Evolutionary conservation across 1,284 basidiomycete genomes (phyloP).

Genomic region (Moesziomyces globuligerus): DNA sequence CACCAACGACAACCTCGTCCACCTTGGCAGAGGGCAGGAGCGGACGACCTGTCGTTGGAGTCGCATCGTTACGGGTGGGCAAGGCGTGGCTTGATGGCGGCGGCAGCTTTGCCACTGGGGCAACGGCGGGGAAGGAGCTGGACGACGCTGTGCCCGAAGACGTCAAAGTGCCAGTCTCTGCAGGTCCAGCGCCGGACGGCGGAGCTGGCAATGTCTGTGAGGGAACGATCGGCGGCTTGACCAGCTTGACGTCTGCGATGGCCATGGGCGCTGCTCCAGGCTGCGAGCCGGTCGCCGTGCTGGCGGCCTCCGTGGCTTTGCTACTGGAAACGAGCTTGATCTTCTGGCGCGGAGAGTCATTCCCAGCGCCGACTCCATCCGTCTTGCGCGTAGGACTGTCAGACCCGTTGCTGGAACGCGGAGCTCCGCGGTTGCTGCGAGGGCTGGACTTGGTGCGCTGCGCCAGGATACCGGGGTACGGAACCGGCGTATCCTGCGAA

Average conservation of each 20-base stretch:
- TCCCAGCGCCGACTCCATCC: constrained; percentile 5
- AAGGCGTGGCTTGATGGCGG: constrained; percentile 34
- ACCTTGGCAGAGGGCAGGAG: constrained; percentile 21
- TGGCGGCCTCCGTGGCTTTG: constrained; percentile 10
- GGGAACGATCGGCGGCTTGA: constrained; percentile 19
- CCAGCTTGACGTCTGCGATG: constrained; percentile 1
- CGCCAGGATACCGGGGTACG: constrained; percentile 27
- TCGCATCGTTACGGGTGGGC: constrained; percentile 4
- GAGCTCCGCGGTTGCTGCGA: constrained; percentile 5
- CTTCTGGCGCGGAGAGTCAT: constrained; percentile 27
- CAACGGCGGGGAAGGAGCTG: constrained; percentile 6
- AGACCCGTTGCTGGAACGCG: constrained; percentile 15
- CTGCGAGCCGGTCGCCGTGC: constrained; percentile 1
- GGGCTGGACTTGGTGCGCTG: constrained; percentile 28
- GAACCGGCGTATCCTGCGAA: constrained; percentile 24
- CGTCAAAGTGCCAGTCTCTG: constrained; percentile 27
- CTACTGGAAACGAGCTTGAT: constrained; percentile 25
- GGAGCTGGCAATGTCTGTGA: constrained; percentile 28
- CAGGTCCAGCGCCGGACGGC: constrained; percentile 18
- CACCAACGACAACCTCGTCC: background rate
- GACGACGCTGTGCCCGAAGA: constrained; percentile 14
- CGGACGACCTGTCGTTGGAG: constrained; percentile 22
- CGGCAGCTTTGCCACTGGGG: constrained; percentile 15
- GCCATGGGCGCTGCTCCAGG: background rate
- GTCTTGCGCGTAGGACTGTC: constrained; percentile 20